Conservation (phyloP, 1,284 basidiomycete species). For the Sporisorium scitamineum region DNA sequence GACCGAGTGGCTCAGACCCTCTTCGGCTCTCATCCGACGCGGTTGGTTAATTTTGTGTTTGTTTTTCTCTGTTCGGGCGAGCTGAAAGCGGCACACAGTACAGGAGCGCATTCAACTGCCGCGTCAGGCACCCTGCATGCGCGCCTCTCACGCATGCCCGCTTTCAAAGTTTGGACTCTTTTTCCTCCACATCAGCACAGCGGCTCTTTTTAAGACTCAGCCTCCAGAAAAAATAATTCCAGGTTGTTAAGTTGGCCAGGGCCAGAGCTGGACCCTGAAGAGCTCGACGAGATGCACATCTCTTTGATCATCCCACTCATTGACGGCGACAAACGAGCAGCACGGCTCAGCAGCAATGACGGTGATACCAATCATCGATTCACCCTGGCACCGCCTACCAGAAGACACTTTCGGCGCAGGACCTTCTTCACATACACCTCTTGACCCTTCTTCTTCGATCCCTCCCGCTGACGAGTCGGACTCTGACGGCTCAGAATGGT, state of each 20-base stretch:
- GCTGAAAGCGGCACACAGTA: background rate
- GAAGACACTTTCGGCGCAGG: conserved; percentile 20
- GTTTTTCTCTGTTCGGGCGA: background rate
- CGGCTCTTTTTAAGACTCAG: background rate
- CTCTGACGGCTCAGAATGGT: conserved; percentile 33
- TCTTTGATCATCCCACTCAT: background rate
- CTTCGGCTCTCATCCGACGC: background rate
- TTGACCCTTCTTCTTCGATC: conserved; percentile 12
- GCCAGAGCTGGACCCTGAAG: conserved; percentile 6
- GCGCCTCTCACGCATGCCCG: background rate
- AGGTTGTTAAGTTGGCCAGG: background rate
- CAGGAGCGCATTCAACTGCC: background rate
- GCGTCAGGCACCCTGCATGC: conserved; percentile 23
- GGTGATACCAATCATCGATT: conserved; percentile 18
- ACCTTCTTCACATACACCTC: conserved; percentile 16
- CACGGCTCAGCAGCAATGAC: conserved; percentile 6
- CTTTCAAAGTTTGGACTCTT: background rate
- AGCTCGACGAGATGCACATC: background rate
- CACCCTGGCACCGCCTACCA: conserved; percentile 27
- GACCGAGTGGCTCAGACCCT: background rate
- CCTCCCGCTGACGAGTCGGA: background rate
- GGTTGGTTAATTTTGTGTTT: background rate
- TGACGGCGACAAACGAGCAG: background rate
- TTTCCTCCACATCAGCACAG: conserved; percentile 21
- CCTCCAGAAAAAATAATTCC: background rate